Evolutionary conservation across 305 asterid species (phyloP).

Genomic region (Andrographis paniculata): DNA sequence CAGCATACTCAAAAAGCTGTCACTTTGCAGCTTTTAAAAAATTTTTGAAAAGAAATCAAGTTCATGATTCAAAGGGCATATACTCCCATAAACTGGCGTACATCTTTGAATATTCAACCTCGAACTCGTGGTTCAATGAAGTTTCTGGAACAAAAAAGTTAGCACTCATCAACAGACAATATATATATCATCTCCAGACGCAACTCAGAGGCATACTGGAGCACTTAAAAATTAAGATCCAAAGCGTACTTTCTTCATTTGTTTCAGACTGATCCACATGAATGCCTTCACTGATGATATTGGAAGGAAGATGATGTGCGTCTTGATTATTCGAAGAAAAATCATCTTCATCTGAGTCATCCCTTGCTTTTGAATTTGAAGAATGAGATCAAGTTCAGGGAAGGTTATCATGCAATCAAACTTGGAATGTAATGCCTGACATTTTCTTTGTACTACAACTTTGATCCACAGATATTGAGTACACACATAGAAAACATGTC

Average conservation of each 20-base stretch:
- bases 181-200: conserved; percentile 16
- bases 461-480: too few relatives aligned
- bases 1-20: background rate
- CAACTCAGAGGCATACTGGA: conserved; percentile 13
- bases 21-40: background rate
- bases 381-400: conserved; percentile 8
- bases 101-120: conserved; percentile 41
- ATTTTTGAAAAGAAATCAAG: background rate
- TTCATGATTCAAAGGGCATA: conserved; percentile 7
- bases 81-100: conserved; percentile 30
- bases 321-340: conserved; percentile 13
- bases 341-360: conserved; percentile 31
- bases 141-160: conserved; percentile 34
- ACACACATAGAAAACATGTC: background rate
- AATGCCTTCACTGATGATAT: conserved; percentile 24
- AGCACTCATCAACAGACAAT: conserved; percentile 16
- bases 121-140: conserved; percentile 30
- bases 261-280: conserved; percentile 28
- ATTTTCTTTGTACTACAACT: too few relatives aligned
- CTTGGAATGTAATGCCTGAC: background rate
- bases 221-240: conserved; percentile 19
- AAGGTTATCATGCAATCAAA: conserved; percentile 2
- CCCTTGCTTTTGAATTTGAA: conserved; percentile 32
- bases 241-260: conserved; percentile 42
- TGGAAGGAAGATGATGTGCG: conserved; percentile 19